Evolutionary conservation across 2,329 filamentous ascomycete species (phyloP).

Genomic region (Trichoderma brevicompactum): DNA sequence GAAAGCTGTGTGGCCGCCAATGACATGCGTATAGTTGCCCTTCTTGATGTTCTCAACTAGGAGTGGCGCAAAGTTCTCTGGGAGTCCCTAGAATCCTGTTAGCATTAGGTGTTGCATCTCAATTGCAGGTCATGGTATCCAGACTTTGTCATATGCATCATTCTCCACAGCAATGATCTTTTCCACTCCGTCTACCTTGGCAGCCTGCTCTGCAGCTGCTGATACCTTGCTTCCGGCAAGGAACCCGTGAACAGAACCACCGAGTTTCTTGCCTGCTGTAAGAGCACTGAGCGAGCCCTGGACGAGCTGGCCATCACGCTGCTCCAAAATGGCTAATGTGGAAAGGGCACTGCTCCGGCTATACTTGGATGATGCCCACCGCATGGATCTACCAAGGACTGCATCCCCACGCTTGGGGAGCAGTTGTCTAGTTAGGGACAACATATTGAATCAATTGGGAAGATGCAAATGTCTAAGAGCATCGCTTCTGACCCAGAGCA

Average conservation of each 20-base stretch:
- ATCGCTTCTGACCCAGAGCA: conserved; percentile 8
- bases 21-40: conserved; percentile 88
- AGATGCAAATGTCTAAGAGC: conserved; percentile 13
- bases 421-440: conserved; percentile 15
- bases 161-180: conserved; percentile 92
- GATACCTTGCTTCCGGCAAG: conserved; percentile 81
- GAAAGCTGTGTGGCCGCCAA: conserved; percentile 91
- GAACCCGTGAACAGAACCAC: conserved; percentile 75
- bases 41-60: conserved; percentile 97
- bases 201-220: conserved; percentile 76
- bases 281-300: conserved; percentile 81
- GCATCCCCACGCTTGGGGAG: conserved; percentile 22
- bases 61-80: conserved; percentile 92
- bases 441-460: conserved; percentile 17
- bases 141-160: conserved; percentile 86
- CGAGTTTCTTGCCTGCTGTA: conserved; percentile 83
- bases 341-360: conserved; percentile 22
- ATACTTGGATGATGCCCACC: conserved; percentile 16
- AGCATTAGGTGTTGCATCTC: not conserved
- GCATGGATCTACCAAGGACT: conserved; percentile 12
- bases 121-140: conserved; percentile 2
- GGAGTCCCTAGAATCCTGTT: conserved; percentile 65
- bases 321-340: conserved; percentile 82
- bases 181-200: conserved; percentile 86
- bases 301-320: conserved; percentile 86